Conservation (phyloP, 202 grass and related monocot species). For the Zoysia matrella region DNA sequence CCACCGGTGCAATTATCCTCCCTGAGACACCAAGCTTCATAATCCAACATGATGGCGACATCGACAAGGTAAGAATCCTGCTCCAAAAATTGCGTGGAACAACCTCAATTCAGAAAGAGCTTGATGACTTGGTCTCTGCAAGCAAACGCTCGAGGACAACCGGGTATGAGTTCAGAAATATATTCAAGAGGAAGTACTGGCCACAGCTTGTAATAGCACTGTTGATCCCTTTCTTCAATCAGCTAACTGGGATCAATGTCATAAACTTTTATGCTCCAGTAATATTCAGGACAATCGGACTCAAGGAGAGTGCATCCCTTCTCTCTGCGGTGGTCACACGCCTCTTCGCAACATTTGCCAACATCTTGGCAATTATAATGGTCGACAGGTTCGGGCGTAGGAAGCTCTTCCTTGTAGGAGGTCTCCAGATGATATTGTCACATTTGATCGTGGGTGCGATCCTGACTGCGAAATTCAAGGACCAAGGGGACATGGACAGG, state of each 20-base stretch:
- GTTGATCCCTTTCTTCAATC: constrained; percentile 74
- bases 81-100: constrained; percentile 79
- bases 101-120: constrained; percentile 61
- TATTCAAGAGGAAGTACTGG: constrained; percentile 67
- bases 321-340: constrained; percentile 57
- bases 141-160: constrained; percentile 50
- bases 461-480: constrained; percentile 64
- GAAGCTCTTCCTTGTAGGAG: constrained; percentile 58
- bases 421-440: constrained; percentile 74
- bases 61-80: constrained; percentile 49
- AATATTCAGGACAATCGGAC: constrained; percentile 71
- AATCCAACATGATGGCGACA: constrained; percentile 33
- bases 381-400: constrained; percentile 66
- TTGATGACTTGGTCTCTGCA: constrained; percentile 73
- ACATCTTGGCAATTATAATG: constrained; percentile 60
- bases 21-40: constrained; percentile 56
- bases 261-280: constrained; percentile 80
- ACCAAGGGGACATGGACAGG: constrained; percentile 58
- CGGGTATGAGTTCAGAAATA: constrained; percentile 55
- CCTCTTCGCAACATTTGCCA: constrained; percentile 57
- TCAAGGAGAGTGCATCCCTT: neutral
- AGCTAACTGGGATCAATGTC: constrained; percentile 82
- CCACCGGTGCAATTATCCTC: constrained; percentile 70
- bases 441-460: constrained; percentile 64
- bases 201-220: constrained; percentile 74